These are phyloP conservation scores for Cymbidium sinense DNA, from an alignment of 106 monocot species.

Conservation along the genomic window DNA sequence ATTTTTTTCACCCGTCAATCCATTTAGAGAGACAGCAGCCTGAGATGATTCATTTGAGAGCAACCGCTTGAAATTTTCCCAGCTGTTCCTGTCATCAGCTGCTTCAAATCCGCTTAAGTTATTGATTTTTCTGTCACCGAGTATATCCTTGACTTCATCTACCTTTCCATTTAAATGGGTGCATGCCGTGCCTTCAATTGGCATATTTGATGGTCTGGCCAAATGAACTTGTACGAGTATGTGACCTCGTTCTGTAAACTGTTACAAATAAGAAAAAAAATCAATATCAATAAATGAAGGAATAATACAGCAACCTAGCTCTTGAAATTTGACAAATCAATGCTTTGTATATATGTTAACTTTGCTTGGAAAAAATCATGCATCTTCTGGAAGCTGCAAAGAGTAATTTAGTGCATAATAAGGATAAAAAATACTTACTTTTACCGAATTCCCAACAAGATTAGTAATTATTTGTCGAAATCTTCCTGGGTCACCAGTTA, in stretches of 20 bases:
- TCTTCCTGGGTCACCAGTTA: slow-evolving; percentile 88
- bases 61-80: slow-evolving; percentile 67
- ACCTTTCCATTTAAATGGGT: slow-evolving; percentile 24
- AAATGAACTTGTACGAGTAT: slow-evolving; percentile 91
- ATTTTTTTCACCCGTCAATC: slow-evolving; percentile 9
- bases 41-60: slow-evolving; percentile 28
- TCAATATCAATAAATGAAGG: neutral
- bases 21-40: slow-evolving; percentile 19
- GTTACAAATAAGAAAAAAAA: slow-evolving; percentile 1
- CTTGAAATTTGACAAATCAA: neutral
- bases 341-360: neutral
- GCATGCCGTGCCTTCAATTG: slow-evolving; percentile 13
- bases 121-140: slow-evolving; percentile 14
- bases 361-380: neutral
- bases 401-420: neutral
- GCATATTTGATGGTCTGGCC: slow-evolving; percentile 35
- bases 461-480: slow-evolving; percentile 97
- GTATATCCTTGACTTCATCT: slow-evolving; percentile 9
- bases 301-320: neutral
- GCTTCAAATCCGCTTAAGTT: slow-evolving; percentile 81
- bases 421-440: slow-evolving; percentile 37
- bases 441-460: slow-evolving; percentile 92
- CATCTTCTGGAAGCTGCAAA: neutral
- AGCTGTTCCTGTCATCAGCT: slow-evolving; percentile 71
- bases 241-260: slow-evolving; percentile 95